Conservation (phyloP, 2,329 filamentous ascomycete species). For the Clathrospora elynae region DNA sequence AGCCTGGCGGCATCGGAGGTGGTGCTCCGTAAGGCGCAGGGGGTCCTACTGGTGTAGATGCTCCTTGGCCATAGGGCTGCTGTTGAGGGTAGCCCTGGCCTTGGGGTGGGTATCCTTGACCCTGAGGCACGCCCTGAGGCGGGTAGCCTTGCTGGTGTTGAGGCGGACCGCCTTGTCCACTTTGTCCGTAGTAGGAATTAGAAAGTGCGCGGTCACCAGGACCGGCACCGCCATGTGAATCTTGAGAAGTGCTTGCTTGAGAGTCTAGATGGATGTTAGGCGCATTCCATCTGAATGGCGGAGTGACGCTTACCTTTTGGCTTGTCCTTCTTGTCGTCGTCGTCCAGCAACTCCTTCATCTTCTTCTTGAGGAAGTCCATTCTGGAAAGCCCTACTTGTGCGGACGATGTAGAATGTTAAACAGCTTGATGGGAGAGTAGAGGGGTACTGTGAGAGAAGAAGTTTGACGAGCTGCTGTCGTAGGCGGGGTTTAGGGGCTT, state of each 20-base stretch:
- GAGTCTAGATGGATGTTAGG: no score
- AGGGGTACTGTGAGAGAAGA: constrained; percentile 14
- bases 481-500: constrained; percentile 20
- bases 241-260: constrained; percentile 8
- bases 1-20: constrained; percentile 61
- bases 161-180: constrained; percentile 11
- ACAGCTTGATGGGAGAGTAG: no score
- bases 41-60: constrained; percentile 38
- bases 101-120: constrained; percentile 36
- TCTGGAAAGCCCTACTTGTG: no score
- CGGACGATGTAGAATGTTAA: constrained; percentile 1
- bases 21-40: constrained; percentile 52
- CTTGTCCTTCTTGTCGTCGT: constrained; percentile 45
- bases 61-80: constrained; percentile 26
- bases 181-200: constrained; percentile 28
- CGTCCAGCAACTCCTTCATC: constrained; percentile 52
- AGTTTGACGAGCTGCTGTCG: constrained; percentile 7
- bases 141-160: constrained; percentile 20
- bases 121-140: constrained; percentile 23
- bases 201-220: constrained; percentile 29
- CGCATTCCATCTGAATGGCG: background rate
- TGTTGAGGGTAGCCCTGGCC: constrained; percentile 34
- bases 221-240: constrained; percentile 15
- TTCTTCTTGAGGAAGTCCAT: constrained; percentile 56
- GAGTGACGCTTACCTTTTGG: constrained; percentile 18